These are phyloP conservation scores for Arctium lappa DNA, from an alignment of 129 eudicot genomes.

Conservation along the genomic window DNA sequence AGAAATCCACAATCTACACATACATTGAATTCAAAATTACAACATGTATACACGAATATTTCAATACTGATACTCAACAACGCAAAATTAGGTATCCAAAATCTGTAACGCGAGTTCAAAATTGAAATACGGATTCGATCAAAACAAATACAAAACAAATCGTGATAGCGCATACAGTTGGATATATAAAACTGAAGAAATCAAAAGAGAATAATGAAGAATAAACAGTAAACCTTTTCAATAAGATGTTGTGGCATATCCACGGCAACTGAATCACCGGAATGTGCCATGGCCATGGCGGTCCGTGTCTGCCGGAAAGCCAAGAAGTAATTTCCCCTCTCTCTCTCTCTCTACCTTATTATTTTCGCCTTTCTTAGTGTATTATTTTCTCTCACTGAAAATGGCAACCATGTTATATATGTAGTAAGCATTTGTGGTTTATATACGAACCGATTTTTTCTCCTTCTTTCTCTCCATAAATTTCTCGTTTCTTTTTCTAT, in stretches of 20 bases:
- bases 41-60: not conserved
- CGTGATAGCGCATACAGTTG: not conserved
- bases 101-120: not conserved
- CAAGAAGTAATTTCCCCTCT: conserved; percentile 26
- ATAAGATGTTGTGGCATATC: conserved; percentile 67
- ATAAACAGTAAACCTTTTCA: conserved; percentile 56
- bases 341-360: conserved; percentile 12
- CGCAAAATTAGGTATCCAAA: not conserved
- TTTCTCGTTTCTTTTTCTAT: not conserved
- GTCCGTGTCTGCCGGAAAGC: conserved; percentile 34
- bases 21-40: not conserved
- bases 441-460: conserved; percentile 38
- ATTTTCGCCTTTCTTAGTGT: not conserved
- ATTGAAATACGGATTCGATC: not conserved
- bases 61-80: not conserved
- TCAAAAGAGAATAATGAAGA: not conserved
- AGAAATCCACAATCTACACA: not conserved
- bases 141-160: not conserved
- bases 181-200: not conserved
- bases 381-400: conserved; percentile 11
- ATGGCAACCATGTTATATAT: not conserved
- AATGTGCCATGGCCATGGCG: conserved; percentile 79
- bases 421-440: conserved; percentile 39
- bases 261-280: conserved; percentile 59
- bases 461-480: conserved; percentile 10